Conservation (phyloP, 2,329 filamentous ascomycete species). For the Xylariomycetidae sp. region DNA sequence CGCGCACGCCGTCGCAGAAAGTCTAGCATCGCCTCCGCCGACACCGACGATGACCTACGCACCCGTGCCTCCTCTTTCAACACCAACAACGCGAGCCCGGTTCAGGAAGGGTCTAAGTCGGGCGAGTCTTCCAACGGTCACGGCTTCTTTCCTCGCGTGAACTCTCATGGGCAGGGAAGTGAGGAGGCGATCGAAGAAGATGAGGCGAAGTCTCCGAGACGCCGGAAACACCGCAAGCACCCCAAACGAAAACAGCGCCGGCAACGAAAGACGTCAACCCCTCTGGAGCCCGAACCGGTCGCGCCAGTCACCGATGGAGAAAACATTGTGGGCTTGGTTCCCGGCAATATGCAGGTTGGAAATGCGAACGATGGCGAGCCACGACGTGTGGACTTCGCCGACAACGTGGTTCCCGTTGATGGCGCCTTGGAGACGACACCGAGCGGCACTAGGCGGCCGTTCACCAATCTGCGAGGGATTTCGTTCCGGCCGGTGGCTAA, state of each 20-base stretch:
- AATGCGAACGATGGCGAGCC: slow-evolving; percentile 33
- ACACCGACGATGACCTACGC: slow-evolving; percentile 35
- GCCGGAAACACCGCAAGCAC: slow-evolving; percentile 33
- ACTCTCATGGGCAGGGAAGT: slow-evolving; percentile 32
- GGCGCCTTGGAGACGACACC: slow-evolving; percentile 21
- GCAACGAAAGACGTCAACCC: slow-evolving; percentile 20
- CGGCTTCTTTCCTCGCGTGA: slow-evolving; percentile 27
- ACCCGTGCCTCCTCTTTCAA: slow-evolving; percentile 38
- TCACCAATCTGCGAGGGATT: slow-evolving; percentile 51
- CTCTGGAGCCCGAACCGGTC: slow-evolving; percentile 14
- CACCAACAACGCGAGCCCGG: slow-evolving; percentile 28
- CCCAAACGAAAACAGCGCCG: slow-evolving; percentile 38
- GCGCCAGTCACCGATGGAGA: slow-evolving; percentile 17
- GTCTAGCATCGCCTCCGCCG: slow-evolving; percentile 66
- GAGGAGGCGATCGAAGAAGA: slow-evolving; percentile 44
- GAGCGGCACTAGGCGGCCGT: slow-evolving; percentile 35
- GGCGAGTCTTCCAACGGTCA: slow-evolving; percentile 34
- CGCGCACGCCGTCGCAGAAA: slow-evolving; percentile 66
- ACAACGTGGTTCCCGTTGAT: slow-evolving; percentile 18
- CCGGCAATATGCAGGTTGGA: slow-evolving; percentile 9
- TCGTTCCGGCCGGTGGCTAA: slow-evolving; percentile 59
- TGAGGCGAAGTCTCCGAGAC: slow-evolving; percentile 26
- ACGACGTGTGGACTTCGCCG: slow-evolving; percentile 54
- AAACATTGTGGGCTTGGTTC: slow-evolving; percentile 25
- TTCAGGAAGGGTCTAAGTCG: slow-evolving; percentile 31